A percentile compares a stretch with the other conserved stretches of the same genome.
Conservation (phyloP, 2,329 filamentous ascomycete genomes). For the Nothophoma quercina region DNA sequence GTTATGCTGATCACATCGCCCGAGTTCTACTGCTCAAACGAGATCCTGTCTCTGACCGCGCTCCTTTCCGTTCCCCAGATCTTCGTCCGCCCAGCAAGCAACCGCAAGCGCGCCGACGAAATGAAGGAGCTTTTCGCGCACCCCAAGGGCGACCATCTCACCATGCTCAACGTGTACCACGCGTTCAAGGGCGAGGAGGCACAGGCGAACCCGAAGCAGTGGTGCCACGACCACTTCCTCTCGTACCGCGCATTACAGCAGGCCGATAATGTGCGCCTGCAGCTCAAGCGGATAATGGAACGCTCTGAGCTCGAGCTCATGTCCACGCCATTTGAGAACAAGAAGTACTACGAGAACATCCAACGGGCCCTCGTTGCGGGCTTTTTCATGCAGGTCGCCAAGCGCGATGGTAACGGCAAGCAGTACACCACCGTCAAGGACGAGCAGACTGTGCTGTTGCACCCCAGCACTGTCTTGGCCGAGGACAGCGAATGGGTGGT, state of each 20-base stretch:
- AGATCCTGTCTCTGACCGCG: constrained; percentile 93
- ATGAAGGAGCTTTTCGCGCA: constrained; percentile 97
- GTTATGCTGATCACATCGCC: constrained; percentile 98
- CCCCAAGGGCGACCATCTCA: constrained; percentile 92
- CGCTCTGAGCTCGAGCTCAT: constrained; percentile 84
- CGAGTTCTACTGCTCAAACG: constrained; percentile 98
- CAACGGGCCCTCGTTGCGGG: constrained; percentile 88
- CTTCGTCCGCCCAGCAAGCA: constrained; percentile 84
- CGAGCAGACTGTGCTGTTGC: constrained; percentile 89
- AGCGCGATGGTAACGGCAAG: constrained; percentile 88
- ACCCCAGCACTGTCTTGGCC: constrained; percentile 88
- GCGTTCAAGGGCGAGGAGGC: constrained; percentile 84
- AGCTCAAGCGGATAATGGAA: constrained; percentile 97
- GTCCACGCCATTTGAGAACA: constrained; percentile 89
- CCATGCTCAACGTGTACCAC: constrained; percentile 96
- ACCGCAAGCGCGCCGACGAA: constrained; percentile 90
- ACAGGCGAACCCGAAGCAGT: constrained; percentile 79
- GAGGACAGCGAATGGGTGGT: constrained; percentile 95
- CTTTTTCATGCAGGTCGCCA: constrained; percentile 99
- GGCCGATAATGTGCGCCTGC: constrained; percentile 90
- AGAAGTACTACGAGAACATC: constrained; percentile 98
- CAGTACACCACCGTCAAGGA: constrained; percentile 96
- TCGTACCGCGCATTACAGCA: constrained; percentile 87
- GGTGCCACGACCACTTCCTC: constrained; percentile 97
- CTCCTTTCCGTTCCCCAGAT: constrained; percentile 94